Conservation (phyloP, 2,329 filamentous ascomycete genomes). For the Colletotrichum tropicale region DNA sequence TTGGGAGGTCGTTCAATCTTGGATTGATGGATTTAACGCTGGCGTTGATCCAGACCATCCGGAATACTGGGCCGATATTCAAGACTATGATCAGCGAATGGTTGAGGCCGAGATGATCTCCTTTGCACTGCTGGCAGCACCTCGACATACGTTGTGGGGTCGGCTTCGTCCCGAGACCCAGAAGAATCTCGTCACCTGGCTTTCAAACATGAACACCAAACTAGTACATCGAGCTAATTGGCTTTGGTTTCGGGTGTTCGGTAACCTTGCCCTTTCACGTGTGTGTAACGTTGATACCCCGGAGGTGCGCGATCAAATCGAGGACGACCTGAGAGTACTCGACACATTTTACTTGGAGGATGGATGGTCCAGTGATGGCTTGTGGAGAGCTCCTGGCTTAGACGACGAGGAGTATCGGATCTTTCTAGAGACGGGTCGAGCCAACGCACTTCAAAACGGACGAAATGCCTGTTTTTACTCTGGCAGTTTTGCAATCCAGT, state of each 20-base stretch:
- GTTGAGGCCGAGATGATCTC: slow-evolving; percentile 1
- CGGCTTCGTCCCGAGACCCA: background rate
- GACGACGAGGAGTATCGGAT: too few species aligned
- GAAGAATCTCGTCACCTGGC: background rate
- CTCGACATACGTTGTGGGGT: background rate
- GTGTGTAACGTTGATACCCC: too few species aligned
- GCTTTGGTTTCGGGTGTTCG: slow-evolving; percentile 55
- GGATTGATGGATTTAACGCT: background rate
- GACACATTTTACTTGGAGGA: too few species aligned
- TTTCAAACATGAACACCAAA: background rate
- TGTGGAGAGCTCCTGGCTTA: too few species aligned
- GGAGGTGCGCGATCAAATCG: too few species aligned
- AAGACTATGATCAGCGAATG: slow-evolving; percentile 4
- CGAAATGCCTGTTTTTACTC: too few species aligned
- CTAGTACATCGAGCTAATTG: slow-evolving; percentile 46
- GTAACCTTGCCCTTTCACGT: too few species aligned
- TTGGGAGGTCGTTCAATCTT: background rate
- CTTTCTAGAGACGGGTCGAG: too few species aligned
- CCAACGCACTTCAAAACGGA: too few species aligned
- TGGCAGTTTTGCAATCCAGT: too few species aligned
- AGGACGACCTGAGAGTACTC: too few species aligned
- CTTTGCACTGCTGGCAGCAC: background rate
- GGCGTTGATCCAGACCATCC: background rate
- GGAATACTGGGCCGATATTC: background rate
- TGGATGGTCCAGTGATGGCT: too few species aligned